These are phyloP conservation scores for Colletotrichum gloeosporioides DNA, from an alignment of 2,329 filamentous ascomycete genomes.

Conservation along the genomic window DNA sequence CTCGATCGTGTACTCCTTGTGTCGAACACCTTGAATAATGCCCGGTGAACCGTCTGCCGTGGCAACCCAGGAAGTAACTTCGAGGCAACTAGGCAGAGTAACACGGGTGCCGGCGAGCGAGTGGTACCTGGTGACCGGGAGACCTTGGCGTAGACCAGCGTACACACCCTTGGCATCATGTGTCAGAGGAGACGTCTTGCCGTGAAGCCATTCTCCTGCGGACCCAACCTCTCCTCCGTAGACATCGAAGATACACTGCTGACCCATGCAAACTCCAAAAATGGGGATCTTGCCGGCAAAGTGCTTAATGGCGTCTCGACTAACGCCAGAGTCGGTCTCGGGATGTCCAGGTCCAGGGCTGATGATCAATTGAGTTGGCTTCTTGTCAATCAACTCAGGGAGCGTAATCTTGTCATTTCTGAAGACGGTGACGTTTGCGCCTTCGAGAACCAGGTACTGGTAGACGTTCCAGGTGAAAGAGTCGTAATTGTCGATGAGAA, in stretches of 20 bases:
- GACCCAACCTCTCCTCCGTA: conserved; percentile 92
- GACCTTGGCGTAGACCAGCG: conserved; percentile 74
- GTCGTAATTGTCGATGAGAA: conserved; percentile 99
- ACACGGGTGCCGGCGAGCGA: conserved; percentile 91
- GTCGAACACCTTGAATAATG: conserved; percentile 95
- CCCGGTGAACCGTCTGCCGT: conserved; percentile 78
- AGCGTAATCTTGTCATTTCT: conserved; percentile 92
- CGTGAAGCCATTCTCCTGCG: conserved; percentile 95
- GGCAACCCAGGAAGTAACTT: conserved; percentile 89
- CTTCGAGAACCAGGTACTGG: conserved; percentile 96
- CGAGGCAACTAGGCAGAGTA: conserved; percentile 83
- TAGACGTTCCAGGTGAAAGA: conserved; percentile 99
- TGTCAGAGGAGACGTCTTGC: conserved; percentile 89
- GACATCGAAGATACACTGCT: conserved; percentile 96
- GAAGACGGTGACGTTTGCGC: conserved; percentile 86
- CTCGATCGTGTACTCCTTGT: conserved; percentile 90
- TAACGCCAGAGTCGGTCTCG: conserved; percentile 88
- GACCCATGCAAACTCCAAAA: conserved; percentile 98
- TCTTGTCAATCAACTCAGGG: conserved; percentile 80
- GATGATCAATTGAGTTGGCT: conserved; percentile 92
- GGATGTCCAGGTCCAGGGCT: conserved; percentile 96
- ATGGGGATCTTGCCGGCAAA: conserved; percentile 96
- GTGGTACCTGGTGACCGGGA: conserved; percentile 94
- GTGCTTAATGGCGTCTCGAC: conserved; percentile 86
- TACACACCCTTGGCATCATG: conserved; percentile 96